Percentiles rank a stretch among this genome's conserved stretches.
Evolutionary conservation across 1,139 yeast genomes (phyloP).

Genomic region (Yamadazyma diddensiae): DNA sequence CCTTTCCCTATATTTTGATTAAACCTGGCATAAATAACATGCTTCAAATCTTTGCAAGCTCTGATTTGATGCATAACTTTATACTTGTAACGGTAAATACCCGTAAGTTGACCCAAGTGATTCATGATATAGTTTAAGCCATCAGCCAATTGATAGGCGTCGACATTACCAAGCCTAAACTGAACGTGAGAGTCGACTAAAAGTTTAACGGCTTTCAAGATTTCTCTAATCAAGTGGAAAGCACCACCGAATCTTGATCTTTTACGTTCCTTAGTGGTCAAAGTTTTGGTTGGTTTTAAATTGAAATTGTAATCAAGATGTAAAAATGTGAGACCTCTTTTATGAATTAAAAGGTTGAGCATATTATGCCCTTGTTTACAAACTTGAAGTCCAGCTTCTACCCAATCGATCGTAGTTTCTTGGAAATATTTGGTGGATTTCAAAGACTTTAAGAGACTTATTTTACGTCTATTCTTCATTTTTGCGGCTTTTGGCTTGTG

Average conservation of each 20-base stretch:
- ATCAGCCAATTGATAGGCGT: slow-evolving; percentile 92
- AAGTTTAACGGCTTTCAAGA: slow-evolving; percentile 74
- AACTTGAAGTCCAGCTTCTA: slow-evolving; percentile 93
- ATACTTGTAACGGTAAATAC: slow-evolving; percentile 94
- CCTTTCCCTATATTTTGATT: slow-evolving; percentile 88
- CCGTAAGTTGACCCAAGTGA: slow-evolving; percentile 94
- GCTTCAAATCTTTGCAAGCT: slow-evolving; percentile 93
- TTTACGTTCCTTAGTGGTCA: slow-evolving; percentile 95
- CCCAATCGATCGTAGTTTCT: slow-evolving; percentile 94
- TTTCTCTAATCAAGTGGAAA: slow-evolving; percentile 88
- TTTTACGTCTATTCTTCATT: slow-evolving; percentile 40
- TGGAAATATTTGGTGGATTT: slow-evolving; percentile 85
- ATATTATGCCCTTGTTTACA: slow-evolving; percentile 93
- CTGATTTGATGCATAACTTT: slow-evolving; percentile 98
- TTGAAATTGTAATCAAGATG: slow-evolving; percentile 96
- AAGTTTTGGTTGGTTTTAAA: slow-evolving; percentile 91
- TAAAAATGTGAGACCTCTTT: slow-evolving; percentile 85
- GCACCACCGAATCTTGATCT: slow-evolving; percentile 96
- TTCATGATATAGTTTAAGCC: slow-evolving; percentile 87
- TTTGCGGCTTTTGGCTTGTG: slow-evolving; percentile 36
- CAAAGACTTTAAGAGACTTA: slow-evolving; percentile 63
- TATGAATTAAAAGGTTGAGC: slow-evolving; percentile 85
- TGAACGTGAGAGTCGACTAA: slow-evolving; percentile 94
- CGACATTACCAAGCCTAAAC: slow-evolving; percentile 83
- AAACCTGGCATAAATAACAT: slow-evolving; percentile 80